Evolutionary conservation across 495 filamentous ascomycete genomes (phyloP), one percentile per base, ranked within the genome.

Genomic region (Aspergillus mulundensis): DNA sequence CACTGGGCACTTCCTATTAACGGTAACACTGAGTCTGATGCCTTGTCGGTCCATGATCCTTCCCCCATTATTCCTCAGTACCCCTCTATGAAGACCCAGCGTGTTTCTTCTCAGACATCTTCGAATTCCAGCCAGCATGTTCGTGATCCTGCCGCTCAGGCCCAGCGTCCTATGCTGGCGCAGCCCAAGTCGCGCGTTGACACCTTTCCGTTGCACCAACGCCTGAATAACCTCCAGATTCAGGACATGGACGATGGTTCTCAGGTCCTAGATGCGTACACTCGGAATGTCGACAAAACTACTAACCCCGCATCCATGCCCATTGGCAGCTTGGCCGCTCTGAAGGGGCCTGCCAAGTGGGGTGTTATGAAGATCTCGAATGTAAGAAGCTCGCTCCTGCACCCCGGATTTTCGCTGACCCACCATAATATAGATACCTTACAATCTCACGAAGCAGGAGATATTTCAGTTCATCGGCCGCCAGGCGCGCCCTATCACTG

Each of bases 391-490:
- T 50, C 19, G 11, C 16, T 47, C 1, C 4, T 18, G 24, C 23
- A 28, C 21, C 25, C n/a, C 59, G 38, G 20, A 36, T 8, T 28
- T 32, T 44, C 12, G n/a, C 42, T 66, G 36, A 61, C 47, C 5
- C 6, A 28, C 12, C 12, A 28, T 10, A 20, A 20, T 15, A 21
- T 56, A 89, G 87, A 88, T 90, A 44, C 88, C 88, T 0, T 93
- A 85, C 59, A 66, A 71, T 3, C 73, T 87, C 30, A 84, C 80
- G 3, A 86, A 85, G n/a, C 58, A 78, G 7, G 87, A 91, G 58
- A 76, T 91, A 19, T 69, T 81, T 30, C 84, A 87, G 12, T 82
- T 89, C 62, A 69, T 91, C 11, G 88, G 87, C n/a, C 80, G 81
- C n/a, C 80, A 79, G 56, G 80, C 85, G 0, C 77, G 74, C 15